phyloP scores from a whole-genome alignment of 1,284 basidiomycete species.

The Exsudoporus floridanus region DNA sequence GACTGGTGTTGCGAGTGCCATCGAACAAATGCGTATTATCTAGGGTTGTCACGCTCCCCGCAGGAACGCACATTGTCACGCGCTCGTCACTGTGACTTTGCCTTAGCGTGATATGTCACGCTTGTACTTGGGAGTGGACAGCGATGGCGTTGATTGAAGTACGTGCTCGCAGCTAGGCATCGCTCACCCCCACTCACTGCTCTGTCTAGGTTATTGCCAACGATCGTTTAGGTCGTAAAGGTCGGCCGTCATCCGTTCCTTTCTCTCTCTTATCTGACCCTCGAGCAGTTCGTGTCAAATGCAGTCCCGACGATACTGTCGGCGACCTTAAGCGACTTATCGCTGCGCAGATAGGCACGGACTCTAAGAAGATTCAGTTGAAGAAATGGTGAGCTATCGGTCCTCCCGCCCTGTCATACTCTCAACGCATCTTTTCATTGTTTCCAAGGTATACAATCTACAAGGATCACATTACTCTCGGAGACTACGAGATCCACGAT shows the following conservation, averaged over 20 bases:
- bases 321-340: slow-evolving; percentile 97
- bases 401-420: neutral
- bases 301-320: slow-evolving; percentile 92
- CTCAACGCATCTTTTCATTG: neutral
- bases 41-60: slow-evolving; percentile 7
- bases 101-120: slow-evolving; percentile 17
- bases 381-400: slow-evolving; percentile 85
- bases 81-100: slow-evolving; percentile 20
- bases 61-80: slow-evolving; percentile 25
- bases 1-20: slow-evolving; percentile 34
- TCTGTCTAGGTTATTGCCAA: slow-evolving; percentile 83
- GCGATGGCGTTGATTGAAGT: slow-evolving; percentile 63
- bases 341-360: slow-evolving; percentile 93
- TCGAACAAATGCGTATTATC: slow-evolving; percentile 5
- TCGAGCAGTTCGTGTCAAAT: slow-evolving; percentile 82
- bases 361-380: slow-evolving; percentile 81
- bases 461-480: slow-evolving; percentile 92
- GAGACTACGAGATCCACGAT: slow-evolving; percentile 94
- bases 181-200: neutral
- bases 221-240: slow-evolving; percentile 95
- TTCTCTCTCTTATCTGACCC: slow-evolving; percentile 1
- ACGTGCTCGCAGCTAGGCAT: slow-evolving; percentile 12
- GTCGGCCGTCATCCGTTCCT: slow-evolving; percentile 40
- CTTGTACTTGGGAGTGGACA: slow-evolving; percentile 1
- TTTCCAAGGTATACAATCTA: slow-evolving; percentile 79